Evolutionary conservation across 495 filamentous ascomycete genomes (phyloP), one percentile per base, ranked within the genome.

Genomic region (Hypoxylon rickii): DNA sequence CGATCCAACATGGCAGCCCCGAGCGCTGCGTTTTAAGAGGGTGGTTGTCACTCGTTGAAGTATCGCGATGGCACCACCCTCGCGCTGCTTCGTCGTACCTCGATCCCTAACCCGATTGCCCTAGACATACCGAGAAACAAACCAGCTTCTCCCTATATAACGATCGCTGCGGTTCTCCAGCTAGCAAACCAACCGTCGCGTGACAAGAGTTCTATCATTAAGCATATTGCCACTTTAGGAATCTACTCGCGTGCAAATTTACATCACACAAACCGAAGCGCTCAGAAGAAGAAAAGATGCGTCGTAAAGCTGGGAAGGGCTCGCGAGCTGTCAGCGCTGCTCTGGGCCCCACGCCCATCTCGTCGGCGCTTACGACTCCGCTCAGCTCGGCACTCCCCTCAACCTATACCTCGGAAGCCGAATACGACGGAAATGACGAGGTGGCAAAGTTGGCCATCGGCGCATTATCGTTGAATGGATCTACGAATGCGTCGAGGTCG

Each of bases 11-110:
- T 79, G 76, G 72, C 71, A 55, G 50, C 56, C 41, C 55, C 66
- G 53, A 69, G 69, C 70, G 67, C 69, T 77, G 74, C 72, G 60
- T 76, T 73, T 44, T 79, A 78, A 72, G 75, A 10, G 77, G 77
- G 76, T 79, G 76, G 76, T 65, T 48, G 57, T 64, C 70, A 66
- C 36, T 74, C 64, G 67, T 65, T 51, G 61, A 64, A 62, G 51
- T 60, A 73, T 74, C 70, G 67, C 70, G 65, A 79, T 79, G 77
- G 76, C 70, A 74, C 76, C 77, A 76, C 77, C 76, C 77, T 77
- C 75, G 60, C 54, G 51, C 64, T 57, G 47, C 51, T 49, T 63
- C 38, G 24, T 50, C 39, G 20, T 58, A 47, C 44, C 36, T 48
- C 43, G 38, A 47, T 51, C 21, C 18, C 17, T 54, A 7, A 3